Evolutionary conservation across 2,329 filamentous ascomycete species (phyloP).

Genomic region (Metarhizium humberi): DNA sequence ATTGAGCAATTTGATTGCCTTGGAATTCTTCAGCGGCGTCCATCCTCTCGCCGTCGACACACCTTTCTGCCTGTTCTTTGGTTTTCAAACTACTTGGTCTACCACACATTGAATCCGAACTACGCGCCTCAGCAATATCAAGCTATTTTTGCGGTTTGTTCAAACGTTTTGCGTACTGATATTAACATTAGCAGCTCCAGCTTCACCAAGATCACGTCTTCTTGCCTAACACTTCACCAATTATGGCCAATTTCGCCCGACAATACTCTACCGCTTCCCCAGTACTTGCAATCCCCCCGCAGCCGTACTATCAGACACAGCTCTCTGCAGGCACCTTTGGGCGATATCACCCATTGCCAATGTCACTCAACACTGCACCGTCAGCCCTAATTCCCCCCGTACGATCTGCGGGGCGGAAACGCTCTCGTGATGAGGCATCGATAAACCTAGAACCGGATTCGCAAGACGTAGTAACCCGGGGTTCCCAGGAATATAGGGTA

Average conservation of each 20-base stretch:
- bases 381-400: conserved; percentile 19
- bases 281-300: conserved; percentile 30
- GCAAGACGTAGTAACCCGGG: conserved; percentile 31
- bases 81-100: not conserved
- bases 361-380: conserved; percentile 14
- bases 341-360: conserved; percentile 14
- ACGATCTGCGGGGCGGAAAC: conserved; percentile 51
- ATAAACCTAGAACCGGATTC: conserved; percentile 55
- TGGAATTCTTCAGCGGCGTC: too few species aligned
- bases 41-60: not conserved
- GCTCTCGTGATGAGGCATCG: conserved; percentile 64
- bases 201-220: conserved; percentile 3
- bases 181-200: conserved; percentile 10
- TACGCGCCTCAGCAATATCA: not conserved
- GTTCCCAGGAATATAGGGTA: conserved; percentile 54
- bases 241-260: conserved; percentile 36
- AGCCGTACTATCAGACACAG: conserved; percentile 22
- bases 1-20: not conserved
- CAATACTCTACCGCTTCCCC: conserved; percentile 33
- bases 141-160: conserved; percentile 18
- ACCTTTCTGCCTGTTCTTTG: not conserved
- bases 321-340: conserved; percentile 21
- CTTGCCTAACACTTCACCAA: conserved; percentile 9
- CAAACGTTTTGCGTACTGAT: conserved; percentile 21
- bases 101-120: not conserved